These are phyloP conservation scores for Penicillium herquei DNA, from an alignment of 495 filamentous ascomycete species.

Conservation along the genomic window DNA sequence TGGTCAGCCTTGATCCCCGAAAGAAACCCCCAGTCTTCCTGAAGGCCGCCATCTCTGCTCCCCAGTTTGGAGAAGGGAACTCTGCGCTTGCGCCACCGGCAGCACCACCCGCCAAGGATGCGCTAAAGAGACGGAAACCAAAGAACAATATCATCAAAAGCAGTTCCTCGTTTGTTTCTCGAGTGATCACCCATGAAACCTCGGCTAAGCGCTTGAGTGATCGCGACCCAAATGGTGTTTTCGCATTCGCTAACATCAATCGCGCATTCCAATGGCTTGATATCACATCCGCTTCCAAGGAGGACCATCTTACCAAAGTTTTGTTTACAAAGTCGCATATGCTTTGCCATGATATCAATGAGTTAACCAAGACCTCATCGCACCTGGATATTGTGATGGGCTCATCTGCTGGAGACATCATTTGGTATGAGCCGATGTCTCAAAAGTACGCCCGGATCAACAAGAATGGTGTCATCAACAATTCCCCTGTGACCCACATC, in stretches of 20 bases:
- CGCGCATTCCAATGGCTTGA: constrained; percentile 87
- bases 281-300: constrained; percentile 55
- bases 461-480: constrained; percentile 91
- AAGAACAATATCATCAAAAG: constrained; percentile 98
- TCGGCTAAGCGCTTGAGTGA: constrained; percentile 76
- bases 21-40: constrained; percentile 55
- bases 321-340: constrained; percentile 95
- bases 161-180: constrained; percentile 93
- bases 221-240: constrained; percentile 71
- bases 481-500: constrained; percentile 80
- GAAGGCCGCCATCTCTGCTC: constrained; percentile 43
- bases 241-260: constrained; percentile 93
- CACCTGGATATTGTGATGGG: constrained; percentile 94
- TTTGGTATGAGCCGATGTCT: constrained; percentile 97
- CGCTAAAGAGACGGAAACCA: constrained; percentile 78
- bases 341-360: constrained; percentile 91
- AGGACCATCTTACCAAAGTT: constrained; percentile 90
- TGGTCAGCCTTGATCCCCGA: constrained; percentile 65
- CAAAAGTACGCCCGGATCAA: constrained; percentile 95
- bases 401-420: constrained; percentile 92
- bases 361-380: constrained; percentile 68
- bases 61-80: constrained; percentile 88
- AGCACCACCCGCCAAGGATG: constrained; percentile 59
- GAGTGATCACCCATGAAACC: constrained; percentile 88
- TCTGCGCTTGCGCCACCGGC: constrained; percentile 56